phyloP scores from a whole-genome alignment of 129 eudicot genomes.

The Mikania micrantha region DNA sequence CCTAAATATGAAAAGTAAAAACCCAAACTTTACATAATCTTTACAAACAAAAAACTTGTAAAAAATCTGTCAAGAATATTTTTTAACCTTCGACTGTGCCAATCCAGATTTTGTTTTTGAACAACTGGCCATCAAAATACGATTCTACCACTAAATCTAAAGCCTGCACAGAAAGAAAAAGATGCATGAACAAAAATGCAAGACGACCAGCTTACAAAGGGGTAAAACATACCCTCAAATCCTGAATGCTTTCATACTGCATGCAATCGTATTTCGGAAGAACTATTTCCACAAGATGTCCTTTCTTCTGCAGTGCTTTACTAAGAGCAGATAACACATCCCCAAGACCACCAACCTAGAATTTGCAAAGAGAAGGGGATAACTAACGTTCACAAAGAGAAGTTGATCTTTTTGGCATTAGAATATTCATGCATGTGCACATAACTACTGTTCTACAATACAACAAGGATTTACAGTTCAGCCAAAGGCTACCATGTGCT shows the following conservation, averaged over 20 bases:
- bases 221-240: slow-evolving; percentile 53
- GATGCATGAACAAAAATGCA: not conserved
- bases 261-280: slow-evolving; percentile 96
- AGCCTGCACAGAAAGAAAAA: slow-evolving; percentile 40
- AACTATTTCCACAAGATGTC: slow-evolving; percentile 88
- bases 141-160: slow-evolving; percentile 77
- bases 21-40: not conserved
- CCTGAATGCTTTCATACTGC: slow-evolving; percentile 58
- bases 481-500: not conserved
- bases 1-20: slow-evolving; percentile 37
- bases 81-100: slow-evolving; percentile 90
- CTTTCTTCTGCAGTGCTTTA: slow-evolving; percentile 86
- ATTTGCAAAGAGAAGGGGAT: not conserved
- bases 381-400: too few relatives aligned
- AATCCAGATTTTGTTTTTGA: slow-evolving; percentile 83
- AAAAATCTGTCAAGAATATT: not conserved
- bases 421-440: not conserved
- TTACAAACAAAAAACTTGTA: not conserved
- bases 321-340: slow-evolving; percentile 97
- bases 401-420: not conserved
- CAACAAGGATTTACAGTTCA: not conserved
- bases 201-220: not conserved
- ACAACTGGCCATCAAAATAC: slow-evolving; percentile 76
- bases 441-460: not conserved
- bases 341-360: slow-evolving; percentile 95